phyloP scores from a whole-genome alignment of 352 stramenopile species.

The Globisporangium irregulare region DNA sequence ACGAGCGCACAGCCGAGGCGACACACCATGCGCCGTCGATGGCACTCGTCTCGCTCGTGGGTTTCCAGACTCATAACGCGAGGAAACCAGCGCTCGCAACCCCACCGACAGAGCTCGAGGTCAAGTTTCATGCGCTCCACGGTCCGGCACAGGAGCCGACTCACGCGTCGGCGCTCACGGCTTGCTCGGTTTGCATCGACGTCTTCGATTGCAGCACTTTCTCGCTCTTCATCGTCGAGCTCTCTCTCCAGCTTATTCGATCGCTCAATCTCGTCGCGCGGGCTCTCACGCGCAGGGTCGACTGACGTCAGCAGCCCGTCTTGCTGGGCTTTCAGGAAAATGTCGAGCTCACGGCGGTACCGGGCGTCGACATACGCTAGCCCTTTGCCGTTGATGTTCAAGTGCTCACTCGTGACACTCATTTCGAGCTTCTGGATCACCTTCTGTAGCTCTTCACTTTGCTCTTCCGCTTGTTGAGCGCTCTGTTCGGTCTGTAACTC shows the following conservation, averaged over 20 bases:
- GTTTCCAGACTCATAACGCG: slow-evolving; percentile 34
- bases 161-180: slow-evolving; percentile 53
- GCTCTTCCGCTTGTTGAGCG: slow-evolving; percentile 23
- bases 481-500: slow-evolving; percentile 17
- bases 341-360: slow-evolving; percentile 50
- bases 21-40: slow-evolving; percentile 58
- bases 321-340: slow-evolving; percentile 41
- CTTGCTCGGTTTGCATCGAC: slow-evolving; percentile 27
- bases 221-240: slow-evolving; percentile 49
- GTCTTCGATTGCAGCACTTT: slow-evolving; percentile 53
- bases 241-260: slow-evolving; percentile 29
- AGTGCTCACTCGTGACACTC: slow-evolving; percentile 55
- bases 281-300: slow-evolving; percentile 26
- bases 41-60: slow-evolving; percentile 60
- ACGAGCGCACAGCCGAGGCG: slow-evolving; percentile 58
- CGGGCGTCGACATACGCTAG: slow-evolving; percentile 63
- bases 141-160: slow-evolving; percentile 44
- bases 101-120: slow-evolving; percentile 51
- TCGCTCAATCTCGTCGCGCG: slow-evolving; percentile 42
- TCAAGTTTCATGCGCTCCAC: slow-evolving; percentile 33
- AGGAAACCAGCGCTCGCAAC: slow-evolving; percentile 54
- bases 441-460: slow-evolving; percentile 37
- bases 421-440: slow-evolving; percentile 43
- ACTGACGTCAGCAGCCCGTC: slow-evolving; percentile 42
- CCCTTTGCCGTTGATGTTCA: slow-evolving; percentile 32